These are phyloP conservation scores for Vicia faba DNA, from an alignment of 306 rosid species.

Conservation along the genomic window DNA sequence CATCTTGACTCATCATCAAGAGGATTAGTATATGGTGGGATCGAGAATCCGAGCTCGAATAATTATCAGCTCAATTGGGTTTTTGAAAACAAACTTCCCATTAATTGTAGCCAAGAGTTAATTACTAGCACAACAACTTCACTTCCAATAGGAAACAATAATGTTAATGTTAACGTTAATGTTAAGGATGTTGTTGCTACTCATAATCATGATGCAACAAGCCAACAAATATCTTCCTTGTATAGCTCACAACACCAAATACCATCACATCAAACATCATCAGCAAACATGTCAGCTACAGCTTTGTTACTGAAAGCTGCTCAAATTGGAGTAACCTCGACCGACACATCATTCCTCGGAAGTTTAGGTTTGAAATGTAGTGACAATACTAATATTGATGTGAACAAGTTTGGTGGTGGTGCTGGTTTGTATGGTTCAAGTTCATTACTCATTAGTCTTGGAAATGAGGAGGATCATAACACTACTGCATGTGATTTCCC, in stretches of 20 bases:
- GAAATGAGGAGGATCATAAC: constrained; percentile 45
- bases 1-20: constrained; percentile 43
- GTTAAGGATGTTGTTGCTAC: constrained; percentile 30
- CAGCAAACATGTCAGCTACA: constrained; percentile 83
- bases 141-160: constrained; percentile 41
- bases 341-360: constrained; percentile 60
- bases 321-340: constrained; percentile 70
- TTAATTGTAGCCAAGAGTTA: constrained; percentile 43
- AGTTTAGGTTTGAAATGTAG: constrained; percentile 60
- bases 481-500: constrained; percentile 45
- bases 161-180: constrained; percentile 20
- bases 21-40: constrained; percentile 36
- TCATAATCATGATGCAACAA: constrained; percentile 9
- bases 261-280: constrained; percentile 41
- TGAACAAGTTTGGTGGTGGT: constrained; percentile 44
- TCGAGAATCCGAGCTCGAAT: constrained; percentile 40
- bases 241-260: constrained; percentile 60
- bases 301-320: constrained; percentile 90
- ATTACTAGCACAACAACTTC: constrained; percentile 39
- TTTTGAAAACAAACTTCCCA: constrained; percentile 53
- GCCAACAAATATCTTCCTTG: constrained; percentile 53
- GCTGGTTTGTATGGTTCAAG: constrained; percentile 53
- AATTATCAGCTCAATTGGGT: constrained; percentile 67
- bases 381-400: constrained; percentile 41
- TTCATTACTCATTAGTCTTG: constrained; percentile 39